Conservation (phyloP, 2,329 filamentous ascomycete genomes). For the Capronia epimyces region DNA sequence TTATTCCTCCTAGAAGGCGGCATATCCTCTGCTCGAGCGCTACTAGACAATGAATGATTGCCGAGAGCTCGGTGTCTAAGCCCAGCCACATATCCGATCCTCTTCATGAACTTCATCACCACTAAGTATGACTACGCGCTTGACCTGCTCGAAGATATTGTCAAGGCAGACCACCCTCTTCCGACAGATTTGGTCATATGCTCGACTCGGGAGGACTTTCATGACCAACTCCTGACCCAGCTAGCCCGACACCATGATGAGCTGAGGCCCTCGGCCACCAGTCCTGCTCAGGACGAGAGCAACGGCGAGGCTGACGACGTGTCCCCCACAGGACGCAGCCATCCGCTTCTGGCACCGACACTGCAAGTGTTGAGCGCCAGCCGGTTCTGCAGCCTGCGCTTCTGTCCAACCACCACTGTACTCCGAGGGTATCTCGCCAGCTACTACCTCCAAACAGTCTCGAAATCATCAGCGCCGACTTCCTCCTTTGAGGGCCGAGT, state of each 20-base stretch:
- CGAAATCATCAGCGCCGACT: slow-evolving; percentile 33
- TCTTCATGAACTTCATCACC: slow-evolving; percentile 6
- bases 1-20: too few species aligned
- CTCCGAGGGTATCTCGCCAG: slow-evolving; percentile 69
- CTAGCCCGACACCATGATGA: slow-evolving; percentile 32
- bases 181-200: slow-evolving; percentile 68
- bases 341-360: slow-evolving; percentile 55
- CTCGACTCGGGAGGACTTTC: slow-evolving; percentile 58
- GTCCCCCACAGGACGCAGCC: slow-evolving; percentile 19
- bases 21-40: too few species aligned
- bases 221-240: slow-evolving; percentile 53
- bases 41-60: background rate
- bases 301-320: background rate
- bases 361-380: slow-evolving; percentile 65
- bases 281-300: slow-evolving; percentile 5
- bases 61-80: background rate
- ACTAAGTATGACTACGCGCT: slow-evolving; percentile 43
- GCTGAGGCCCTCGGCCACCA: slow-evolving; percentile 4
- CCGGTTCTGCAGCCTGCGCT: slow-evolving; percentile 63
- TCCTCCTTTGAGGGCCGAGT: slow-evolving; percentile 30
- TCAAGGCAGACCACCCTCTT: slow-evolving; percentile 48
- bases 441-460: slow-evolving; percentile 33
- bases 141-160: slow-evolving; percentile 58
- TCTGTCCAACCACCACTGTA: slow-evolving; percentile 69
- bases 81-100: background rate